Evolutionary conservation across 768 basidiomycete genomes (phyloP).

Genomic region (Tricholoma furcatifolium): DNA sequence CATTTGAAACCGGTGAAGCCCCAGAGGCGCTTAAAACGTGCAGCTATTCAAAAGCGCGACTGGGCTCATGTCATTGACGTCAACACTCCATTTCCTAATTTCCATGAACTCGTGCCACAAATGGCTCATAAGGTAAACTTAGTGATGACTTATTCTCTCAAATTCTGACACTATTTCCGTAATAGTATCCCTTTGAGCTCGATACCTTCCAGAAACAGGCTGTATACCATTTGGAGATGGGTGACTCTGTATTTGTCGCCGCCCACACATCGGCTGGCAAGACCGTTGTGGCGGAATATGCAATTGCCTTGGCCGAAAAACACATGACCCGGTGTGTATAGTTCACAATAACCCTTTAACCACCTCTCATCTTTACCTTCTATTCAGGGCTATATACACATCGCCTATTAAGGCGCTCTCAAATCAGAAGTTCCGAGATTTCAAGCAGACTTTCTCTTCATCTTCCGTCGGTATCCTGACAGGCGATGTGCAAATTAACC

Average conservation of each 20-base stretch:
- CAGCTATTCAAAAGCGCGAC: constrained; percentile 74
- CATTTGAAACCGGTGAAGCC: constrained; percentile 56
- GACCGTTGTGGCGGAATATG: constrained; percentile 98
- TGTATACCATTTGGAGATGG: constrained; percentile 95
- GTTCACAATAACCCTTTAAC: neutral
- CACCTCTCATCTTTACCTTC: constrained; percentile 14
- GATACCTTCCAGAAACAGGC: constrained; percentile 99
- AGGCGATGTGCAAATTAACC: constrained; percentile 98
- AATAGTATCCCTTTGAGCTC: constrained; percentile 95
- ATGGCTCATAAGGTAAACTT: constrained; percentile 87
- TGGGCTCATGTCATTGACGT: constrained; percentile 99
- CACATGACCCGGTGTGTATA: constrained; percentile 91
- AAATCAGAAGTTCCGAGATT: constrained; percentile 98
- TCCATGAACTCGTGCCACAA: constrained; percentile 89
- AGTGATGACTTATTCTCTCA: neutral
- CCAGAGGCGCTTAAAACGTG: constrained; percentile 38
- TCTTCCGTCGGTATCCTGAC: constrained; percentile 94
- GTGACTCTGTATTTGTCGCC: constrained; percentile 98
- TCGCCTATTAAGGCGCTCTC: constrained; percentile 98
- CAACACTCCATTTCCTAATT: constrained; percentile 85
- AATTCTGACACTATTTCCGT: neutral
- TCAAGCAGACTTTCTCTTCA: constrained; percentile 93
- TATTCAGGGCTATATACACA: constrained; percentile 91
- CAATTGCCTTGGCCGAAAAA: constrained; percentile 93
- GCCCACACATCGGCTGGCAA: constrained; percentile 99